Evolutionary conservation across 306 rosid genomes (phyloP), one percentile per base, ranked within the genome.

Genomic region (cucumber (Cucumis sativus)): DNA sequence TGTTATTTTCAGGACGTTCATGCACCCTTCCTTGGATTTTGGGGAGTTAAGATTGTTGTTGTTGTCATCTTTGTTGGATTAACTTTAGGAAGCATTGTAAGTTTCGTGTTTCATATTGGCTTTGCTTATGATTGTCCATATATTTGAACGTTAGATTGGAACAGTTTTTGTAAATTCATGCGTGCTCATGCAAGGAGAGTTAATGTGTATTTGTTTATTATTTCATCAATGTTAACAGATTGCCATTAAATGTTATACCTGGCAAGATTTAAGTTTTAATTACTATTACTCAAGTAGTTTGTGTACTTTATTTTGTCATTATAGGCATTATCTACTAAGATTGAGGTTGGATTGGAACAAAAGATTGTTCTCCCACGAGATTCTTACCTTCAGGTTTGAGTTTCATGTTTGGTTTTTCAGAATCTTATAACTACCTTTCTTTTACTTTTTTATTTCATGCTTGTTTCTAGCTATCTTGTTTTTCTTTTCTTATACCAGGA

Each of bases 341-440:
- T 94, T 87, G 91, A 92, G 86, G 84, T 91, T 56, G 98, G 98
- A 77, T 88, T 94, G 71, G 97, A 94, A 86, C 98, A 94, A 86
- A 82, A 94, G 90, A 85, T 94, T 90, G 98, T 89, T 83, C 98
- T 94, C 90, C 98, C 98, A 4, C 87, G 96, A 70, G 93, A 94
- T 85, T 94, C 98, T 84, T 94, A 94, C 83, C 98, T 94, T 77
- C 98, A 94, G 98, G 98, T 94, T 79, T 79, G 75, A 67, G 78
- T 63, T 78, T 79, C 25, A 75, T 21, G 30, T 58, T 76, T 74
- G 47, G 49, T 74, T 74, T 74, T 76, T 49, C 69, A 16, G 79
- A 56, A 51, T 65, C 40, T 77, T 37, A 54, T 64, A 43, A 57
- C 67, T 61, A 23, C 28, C 43, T 58, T 51, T n/a, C 60, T 16